Evolutionary conservation across 495 filamentous ascomycete genomes (phyloP), one percentile per base, ranked within the genome.

Genomic region (Apiosordaria backusii): DNA sequence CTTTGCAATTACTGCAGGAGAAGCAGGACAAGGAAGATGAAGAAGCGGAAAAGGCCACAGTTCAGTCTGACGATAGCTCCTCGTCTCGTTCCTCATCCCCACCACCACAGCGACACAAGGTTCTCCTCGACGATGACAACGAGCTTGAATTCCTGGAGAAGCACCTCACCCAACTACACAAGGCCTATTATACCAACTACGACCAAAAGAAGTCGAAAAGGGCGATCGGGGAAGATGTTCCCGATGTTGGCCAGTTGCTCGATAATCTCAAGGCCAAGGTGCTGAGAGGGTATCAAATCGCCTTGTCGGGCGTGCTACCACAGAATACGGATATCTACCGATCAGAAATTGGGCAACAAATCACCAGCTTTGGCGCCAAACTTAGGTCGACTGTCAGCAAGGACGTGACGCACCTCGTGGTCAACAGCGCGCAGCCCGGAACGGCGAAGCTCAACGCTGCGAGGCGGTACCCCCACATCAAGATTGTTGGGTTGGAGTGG

Each of bases 401-500:
- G 19, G 75, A 80, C 19, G 75, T 84, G 22, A 85, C 83, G 2
- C 83, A 87, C 67, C 68, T 85, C 9, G 84, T 88, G 7, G 82
- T 84, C 22, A 82, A 77, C 54, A 74, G 76, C 2, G 63, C 76
- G 6, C 85, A 90, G 21, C 90, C 91, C 61, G 86, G 94, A n/a
- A 97, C 94, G 7, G 86, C 88, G 45, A 99, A 99, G 76, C 90
- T 97, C 53, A 85, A 87, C 25, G 88, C 91, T 77, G 95, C 95
- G 5, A 84, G 87, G 24, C 86, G 86, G 21, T 85, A 87, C 15
- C 86, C 86, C 4, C 71, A 82, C 22, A 88, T 98, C 77, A 92
- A 92, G 73, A 93, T 99, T 60, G 94, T 99, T 61, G 90, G 86
- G 66, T 89, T 90, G 27, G 89, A 91, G 68, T 99, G 95, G 95